These are phyloP conservation scores for Multifurca ochricompacta DNA, from an alignment of 768 basidiomycete genomes.

Conservation along the genomic window DNA sequence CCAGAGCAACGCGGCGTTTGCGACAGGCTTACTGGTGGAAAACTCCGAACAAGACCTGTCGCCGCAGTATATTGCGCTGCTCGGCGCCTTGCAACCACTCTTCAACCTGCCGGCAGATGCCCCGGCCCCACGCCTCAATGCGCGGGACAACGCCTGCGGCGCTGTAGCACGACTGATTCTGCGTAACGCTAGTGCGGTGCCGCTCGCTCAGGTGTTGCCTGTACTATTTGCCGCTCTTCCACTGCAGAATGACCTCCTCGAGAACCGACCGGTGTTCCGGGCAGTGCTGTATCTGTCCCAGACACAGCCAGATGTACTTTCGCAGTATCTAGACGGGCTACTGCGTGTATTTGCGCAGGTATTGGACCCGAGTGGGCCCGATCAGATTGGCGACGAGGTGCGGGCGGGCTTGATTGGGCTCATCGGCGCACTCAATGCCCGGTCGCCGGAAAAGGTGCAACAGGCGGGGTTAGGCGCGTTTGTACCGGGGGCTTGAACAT, in stretches of 20 bases:
- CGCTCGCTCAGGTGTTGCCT: constrained; percentile 86
- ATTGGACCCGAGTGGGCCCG: constrained; percentile 62
- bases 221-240: constrained; percentile 78
- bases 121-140: constrained; percentile 63
- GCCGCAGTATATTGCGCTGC: constrained; percentile 70
- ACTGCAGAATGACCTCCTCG: constrained; percentile 78
- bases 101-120: constrained; percentile 63
- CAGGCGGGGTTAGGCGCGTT: constrained; percentile 62
- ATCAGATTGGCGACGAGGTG: constrained; percentile 77
- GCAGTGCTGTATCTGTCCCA: constrained; percentile 85
- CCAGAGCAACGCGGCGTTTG: constrained; percentile 93
- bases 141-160: constrained; percentile 94
- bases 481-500: constrained; percentile 37
- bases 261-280: constrained; percentile 85
- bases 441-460: constrained; percentile 72
- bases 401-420: constrained; percentile 69
- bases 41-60: constrained; percentile 77
- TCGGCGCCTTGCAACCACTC: constrained; percentile 71
- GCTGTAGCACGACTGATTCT: constrained; percentile 83
- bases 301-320: constrained; percentile 59
- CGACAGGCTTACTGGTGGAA: constrained; percentile 84
- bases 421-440: constrained; percentile 59
- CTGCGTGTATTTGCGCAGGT: constrained; percentile 75
- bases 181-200: constrained; percentile 70
- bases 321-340: constrained; percentile 70